Percentiles rank a stretch among this genome's conserved stretches.
Evolutionary conservation across 805 yeast genomes (phyloP).

Genomic region (Yamadazyma scolyti): DNA sequence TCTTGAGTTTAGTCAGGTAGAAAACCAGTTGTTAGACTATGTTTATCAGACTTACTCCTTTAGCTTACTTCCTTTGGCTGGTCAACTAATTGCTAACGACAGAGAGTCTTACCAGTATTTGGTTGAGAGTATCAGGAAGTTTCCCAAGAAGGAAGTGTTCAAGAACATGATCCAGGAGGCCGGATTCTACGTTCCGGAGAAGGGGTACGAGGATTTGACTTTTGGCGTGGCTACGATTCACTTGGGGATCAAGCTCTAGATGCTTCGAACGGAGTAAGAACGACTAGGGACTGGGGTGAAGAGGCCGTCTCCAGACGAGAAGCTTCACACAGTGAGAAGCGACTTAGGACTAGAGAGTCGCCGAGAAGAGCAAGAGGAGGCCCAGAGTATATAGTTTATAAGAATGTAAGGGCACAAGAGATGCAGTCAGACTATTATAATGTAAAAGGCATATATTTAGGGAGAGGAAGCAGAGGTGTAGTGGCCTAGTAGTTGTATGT

Average conservation of each 20-base stretch:
- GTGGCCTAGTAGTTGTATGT: too few species aligned
- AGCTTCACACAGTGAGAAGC: too few species aligned
- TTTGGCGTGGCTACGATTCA: constrained; percentile 96
- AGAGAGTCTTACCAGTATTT: constrained; percentile 94
- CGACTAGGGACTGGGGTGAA: too few species aligned
- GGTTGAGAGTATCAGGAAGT: constrained; percentile 88
- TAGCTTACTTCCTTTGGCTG: constrained; percentile 86
- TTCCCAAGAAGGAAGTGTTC: constrained; percentile 90
- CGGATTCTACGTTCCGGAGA: constrained; percentile 82
- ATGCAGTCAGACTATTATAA: too few species aligned
- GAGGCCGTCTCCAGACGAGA: too few species aligned
- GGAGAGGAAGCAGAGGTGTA: too few species aligned
- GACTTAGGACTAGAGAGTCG: too few species aligned
- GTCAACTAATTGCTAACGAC: constrained; percentile 92
- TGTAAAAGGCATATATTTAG: too few species aligned
- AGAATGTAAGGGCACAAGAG: too few species aligned
- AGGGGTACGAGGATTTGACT: constrained; percentile 90
- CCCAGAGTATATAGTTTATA: too few species aligned
- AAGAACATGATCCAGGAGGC: constrained; percentile 90
- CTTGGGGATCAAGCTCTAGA: constrained; percentile 81
- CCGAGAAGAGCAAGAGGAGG: too few species aligned
- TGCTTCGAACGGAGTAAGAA: too few species aligned
- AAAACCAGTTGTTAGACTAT: constrained; percentile 69
- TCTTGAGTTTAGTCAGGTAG: constrained; percentile 90
- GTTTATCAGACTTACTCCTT: constrained; percentile 87